Base-by-base conservation (phyloP, 2,329 filamentous ascomycete species). In the Penicillium occitanis region DNA sequence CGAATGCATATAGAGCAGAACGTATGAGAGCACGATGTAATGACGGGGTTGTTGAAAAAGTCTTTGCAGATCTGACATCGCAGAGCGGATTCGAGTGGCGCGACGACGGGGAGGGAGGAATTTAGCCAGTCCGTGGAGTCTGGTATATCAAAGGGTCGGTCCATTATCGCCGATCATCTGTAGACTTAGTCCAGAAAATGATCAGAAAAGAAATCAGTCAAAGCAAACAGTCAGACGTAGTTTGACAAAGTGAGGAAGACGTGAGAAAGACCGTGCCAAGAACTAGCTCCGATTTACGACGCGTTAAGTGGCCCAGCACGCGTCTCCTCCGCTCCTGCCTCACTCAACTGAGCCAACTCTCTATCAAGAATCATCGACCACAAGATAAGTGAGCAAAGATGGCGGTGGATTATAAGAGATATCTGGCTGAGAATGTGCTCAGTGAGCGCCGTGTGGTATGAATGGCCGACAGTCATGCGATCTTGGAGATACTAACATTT, bases 41-140 rank as follows among this genome's bases (percentile, higher is more conserved):
- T 90, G 87, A 99, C 95, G 0, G 95, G 95, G 61, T 93, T 96
- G 68, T 88, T 88, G 81, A 91, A 98, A 79, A 98, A 96, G 78
- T 99, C 96, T 77, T 98, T 98, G 86, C 95, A 99, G 67, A 99
- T 91, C 78, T 98, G 92, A 79, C 95, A 99, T 72, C 95, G 91
- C 22, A 99, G 84, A 2, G 93, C 88, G 67, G 90, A 88, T 74
- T 99, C 95, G 69, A 99, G 73, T 57, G 78, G 78, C 65, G 78
- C 75, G 50, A 83, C 74, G 40, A 75, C 70, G 14, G 76, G 74
- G 64, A 84, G 76, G 51, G 82, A 81, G 50, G 82, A 83, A 48
- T 73, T 71, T 57, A 83, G 75, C 81, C 81, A 84, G 73, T 84
- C 80, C 58, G 81, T 81, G 46, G 80, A 80, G 69, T 82, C 80